These are phyloP conservation scores for Malassezia nana DNA, from an alignment of 1,284 basidiomycete genomes.

Conservation along the genomic window DNA sequence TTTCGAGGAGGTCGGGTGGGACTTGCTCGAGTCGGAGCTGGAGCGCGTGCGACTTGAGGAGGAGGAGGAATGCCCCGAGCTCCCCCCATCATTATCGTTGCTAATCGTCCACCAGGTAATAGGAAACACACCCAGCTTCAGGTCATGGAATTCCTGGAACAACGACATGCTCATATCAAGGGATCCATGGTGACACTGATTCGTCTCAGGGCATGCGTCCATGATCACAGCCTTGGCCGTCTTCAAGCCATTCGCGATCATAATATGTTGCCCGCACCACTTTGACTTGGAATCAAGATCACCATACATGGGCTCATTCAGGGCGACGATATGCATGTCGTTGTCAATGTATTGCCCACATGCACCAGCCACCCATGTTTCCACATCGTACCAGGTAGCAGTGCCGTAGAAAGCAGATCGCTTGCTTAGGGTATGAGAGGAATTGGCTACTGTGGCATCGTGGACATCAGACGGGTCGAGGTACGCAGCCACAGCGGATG, in stretches of 20 bases:
- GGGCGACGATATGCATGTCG: slow-evolving; percentile 31
- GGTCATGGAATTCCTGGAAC: slow-evolving; percentile 28
- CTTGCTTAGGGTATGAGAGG: slow-evolving; percentile 1
- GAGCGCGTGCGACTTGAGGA: too few relatives aligned
- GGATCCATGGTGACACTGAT: slow-evolving; percentile 32
- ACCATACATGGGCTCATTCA: slow-evolving; percentile 41
- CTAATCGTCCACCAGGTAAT: slow-evolving; percentile 34
- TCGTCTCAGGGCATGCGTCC: slow-evolving; percentile 38
- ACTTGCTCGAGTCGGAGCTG: too few relatives aligned
- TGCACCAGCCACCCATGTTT: slow-evolving; percentile 33
- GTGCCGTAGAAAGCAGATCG: slow-evolving; percentile 22
- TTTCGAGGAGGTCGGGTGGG: background rate
- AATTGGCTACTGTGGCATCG: background rate
- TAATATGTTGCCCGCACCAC: slow-evolving; percentile 35
- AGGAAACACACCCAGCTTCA: slow-evolving; percentile 28
- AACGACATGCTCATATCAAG: slow-evolving; percentile 39
- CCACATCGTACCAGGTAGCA: slow-evolving; percentile 39
- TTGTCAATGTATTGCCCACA: slow-evolving; percentile 28
- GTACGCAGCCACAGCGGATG: background rate
- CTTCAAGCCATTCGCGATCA: slow-evolving; percentile 31
- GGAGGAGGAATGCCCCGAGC: slow-evolving; percentile 9
- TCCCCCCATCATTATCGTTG: slow-evolving; percentile 16
- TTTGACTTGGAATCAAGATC: slow-evolving; percentile 22
- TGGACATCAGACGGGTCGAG: background rate
- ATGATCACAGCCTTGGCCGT: slow-evolving; percentile 26